These are phyloP conservation scores for Lagenaria siceraria DNA, from an alignment of 306 rosid genomes.

Conservation along the genomic window DNA sequence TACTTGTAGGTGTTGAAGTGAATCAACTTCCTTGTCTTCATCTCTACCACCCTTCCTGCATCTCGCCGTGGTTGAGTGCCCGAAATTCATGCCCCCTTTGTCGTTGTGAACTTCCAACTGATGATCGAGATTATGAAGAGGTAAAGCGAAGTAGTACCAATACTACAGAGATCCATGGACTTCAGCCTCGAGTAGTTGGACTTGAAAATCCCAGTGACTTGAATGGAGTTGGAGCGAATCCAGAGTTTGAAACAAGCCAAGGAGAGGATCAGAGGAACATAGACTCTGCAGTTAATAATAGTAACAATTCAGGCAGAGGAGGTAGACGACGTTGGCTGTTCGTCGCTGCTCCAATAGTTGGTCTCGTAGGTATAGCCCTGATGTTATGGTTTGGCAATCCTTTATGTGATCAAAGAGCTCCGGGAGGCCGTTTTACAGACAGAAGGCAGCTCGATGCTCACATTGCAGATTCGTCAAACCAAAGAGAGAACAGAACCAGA, in stretches of 20 bases:
- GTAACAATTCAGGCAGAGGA: conserved; percentile 29
- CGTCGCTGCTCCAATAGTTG: conserved; percentile 77
- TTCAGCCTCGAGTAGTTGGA: conserved; percentile 24
- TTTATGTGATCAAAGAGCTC: conserved; percentile 28
- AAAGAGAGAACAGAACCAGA: conserved; percentile 61
- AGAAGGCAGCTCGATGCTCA: conserved; percentile 27
- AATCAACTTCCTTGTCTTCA: conserved; percentile 83
- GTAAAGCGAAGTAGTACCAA: conserved; percentile 32
- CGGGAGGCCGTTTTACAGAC: conserved; percentile 10
- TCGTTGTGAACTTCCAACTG: conserved; percentile 88
- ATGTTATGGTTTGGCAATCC: conserved; percentile 83
- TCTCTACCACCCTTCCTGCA: conserved; percentile 73
- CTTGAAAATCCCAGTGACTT: conserved; percentile 32
- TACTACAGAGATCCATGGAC: conserved; percentile 25
- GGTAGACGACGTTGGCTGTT: conserved; percentile 70
- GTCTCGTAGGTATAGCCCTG: conserved; percentile 70
- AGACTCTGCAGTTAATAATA: conserved; percentile 11
- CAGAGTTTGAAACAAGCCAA: conserved; percentile 20
- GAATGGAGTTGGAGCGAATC: conserved; percentile 30
- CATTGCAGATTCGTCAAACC: conserved; percentile 23
- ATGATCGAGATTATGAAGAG: conserved; percentile 80
- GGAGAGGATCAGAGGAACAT: conserved; percentile 14
- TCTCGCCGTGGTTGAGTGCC: conserved; percentile 80
- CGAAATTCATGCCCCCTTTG: conserved; percentile 93
- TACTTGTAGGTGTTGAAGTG: conserved; percentile 43